Base-by-base conservation (phyloP, 75 land plant species). In the Larix kaempferi region DNA sequence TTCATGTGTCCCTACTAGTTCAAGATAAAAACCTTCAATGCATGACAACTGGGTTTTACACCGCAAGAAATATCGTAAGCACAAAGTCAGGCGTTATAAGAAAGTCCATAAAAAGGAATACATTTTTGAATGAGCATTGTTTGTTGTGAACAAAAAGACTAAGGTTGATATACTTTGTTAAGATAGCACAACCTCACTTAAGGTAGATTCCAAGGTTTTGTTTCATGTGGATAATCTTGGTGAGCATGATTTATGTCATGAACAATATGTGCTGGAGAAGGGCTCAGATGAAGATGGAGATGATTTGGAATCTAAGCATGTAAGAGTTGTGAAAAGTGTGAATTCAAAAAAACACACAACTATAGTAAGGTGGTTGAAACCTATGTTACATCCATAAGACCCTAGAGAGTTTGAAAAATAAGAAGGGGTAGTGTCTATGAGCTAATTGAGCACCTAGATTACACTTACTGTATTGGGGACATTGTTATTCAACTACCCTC, bases 361-460 rank as follows among this genome's bases (percentile, higher is more conserved):
- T 29, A 29, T 29, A 29, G 33, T 29, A 29, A 29, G 33, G 33
- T 29, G 33, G 33, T 0, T 29, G 1, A 29, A 29, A 29, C 33
- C 33, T 29, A 29, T 29, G 33, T 29, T 29, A 1, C 33, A 29
- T 0, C 1, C 33, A 29, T 0, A 29, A 29, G 33, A 29, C 33
- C 33, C 33, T 29, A 29, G 1, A 29, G 33, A 29, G 65, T 92
- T 92, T 85, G 92, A 87, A 62, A 75, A 74, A 15, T 98, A 94
- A 73, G 98, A 97, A 80, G 69, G 87, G 63, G 94, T 97, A 97
- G 99, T 87, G 98, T 91, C 13, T 97, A 97, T 87, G 99, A 29
- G 33, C 33, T 29, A 29, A 29, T 29, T 29, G 33, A 29, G 33
- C 33, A 29, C 33, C 33, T 1, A 29, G 33, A 29, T 29, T 29